phyloP scores from a whole-genome alignment of 1,139 yeast genomes.

The Blastobotrys indianensis region DNA sequence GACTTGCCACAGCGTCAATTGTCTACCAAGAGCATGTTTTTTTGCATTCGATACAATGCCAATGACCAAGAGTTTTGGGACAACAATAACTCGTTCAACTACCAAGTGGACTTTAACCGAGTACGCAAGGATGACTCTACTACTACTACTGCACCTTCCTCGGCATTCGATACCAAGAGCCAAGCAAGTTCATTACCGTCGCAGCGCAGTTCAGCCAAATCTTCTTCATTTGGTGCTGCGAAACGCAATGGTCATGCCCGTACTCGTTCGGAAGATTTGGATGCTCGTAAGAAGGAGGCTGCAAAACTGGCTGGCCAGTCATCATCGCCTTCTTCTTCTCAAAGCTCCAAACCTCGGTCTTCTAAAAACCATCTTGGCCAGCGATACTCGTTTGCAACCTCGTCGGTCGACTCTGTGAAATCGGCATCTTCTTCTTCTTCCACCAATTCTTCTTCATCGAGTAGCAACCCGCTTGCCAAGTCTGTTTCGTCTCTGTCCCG shows the following conservation, averaged over 20 bases:
- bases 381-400: conserved; percentile 37
- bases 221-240: no score
- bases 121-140: conserved; percentile 15
- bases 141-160: no score
- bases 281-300: no score
- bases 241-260: conserved; percentile 3
- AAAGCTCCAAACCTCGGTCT: neutral
- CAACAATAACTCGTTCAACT: conserved; percentile 58
- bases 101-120: conserved; percentile 44
- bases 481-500: conserved; percentile 17
- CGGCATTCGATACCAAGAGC: no score
- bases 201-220: neutral
- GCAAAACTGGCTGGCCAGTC: no score
- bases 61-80: conserved; percentile 66
- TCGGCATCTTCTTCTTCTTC: neutral
- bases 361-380: conserved; percentile 24
- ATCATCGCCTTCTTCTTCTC: no score
- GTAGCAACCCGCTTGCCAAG: no score
- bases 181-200: no score
- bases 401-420: conserved; percentile 14
- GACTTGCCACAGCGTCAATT: conserved; percentile 31
- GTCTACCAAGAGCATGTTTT: conserved; percentile 34
- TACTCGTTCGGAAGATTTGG: neutral
- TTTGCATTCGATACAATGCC: conserved; percentile 57
- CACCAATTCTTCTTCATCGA: conserved; percentile 11